Percentiles rank a stretch among this genome's conserved stretches.
phyloP scores from a whole-genome alignment of 192 early-diverging fungal genomes.

The Helicostylum pulchrum region DNA sequence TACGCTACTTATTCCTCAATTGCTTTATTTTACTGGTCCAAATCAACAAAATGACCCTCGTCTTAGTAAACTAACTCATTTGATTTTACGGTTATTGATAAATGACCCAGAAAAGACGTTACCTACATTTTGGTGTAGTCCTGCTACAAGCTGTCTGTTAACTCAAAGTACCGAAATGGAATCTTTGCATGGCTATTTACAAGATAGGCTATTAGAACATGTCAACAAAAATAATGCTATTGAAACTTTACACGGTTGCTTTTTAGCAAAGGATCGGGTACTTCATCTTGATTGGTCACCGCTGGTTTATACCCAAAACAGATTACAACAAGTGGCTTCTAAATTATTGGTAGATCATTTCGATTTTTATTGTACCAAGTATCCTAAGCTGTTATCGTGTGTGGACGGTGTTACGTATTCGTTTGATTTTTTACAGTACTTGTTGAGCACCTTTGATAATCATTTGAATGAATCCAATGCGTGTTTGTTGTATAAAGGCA shows the following conservation, averaged over 20 bases:
- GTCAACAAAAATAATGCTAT: slow-evolving; percentile 25
- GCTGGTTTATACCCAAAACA: slow-evolving; percentile 8
- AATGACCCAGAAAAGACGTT: slow-evolving; percentile 31
- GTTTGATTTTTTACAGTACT: slow-evolving; percentile 28
- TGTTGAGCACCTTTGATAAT: slow-evolving; percentile 17
- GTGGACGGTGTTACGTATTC: slow-evolving; percentile 34
- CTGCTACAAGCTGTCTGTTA: neutral
- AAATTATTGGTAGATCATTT: slow-evolving; percentile 24
- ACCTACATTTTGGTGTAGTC: slow-evolving; percentile 23
- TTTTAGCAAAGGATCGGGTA: slow-evolving; percentile 15
- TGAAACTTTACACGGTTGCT: slow-evolving; percentile 30
- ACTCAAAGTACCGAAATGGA: neutral
- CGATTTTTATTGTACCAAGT: slow-evolving; percentile 34
- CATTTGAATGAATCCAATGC: slow-evolving; percentile 27
- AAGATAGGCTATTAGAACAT: slow-evolving; percentile 4
- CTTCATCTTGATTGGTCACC: slow-evolving; percentile 15
- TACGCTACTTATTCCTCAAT: slow-evolving; percentile 9
- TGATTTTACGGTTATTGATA: slow-evolving; percentile 13
- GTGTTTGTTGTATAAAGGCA: slow-evolving; percentile 25
- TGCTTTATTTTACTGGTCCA: neutral
- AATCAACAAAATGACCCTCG: slow-evolving; percentile 15
- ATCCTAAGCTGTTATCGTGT: slow-evolving; percentile 30
- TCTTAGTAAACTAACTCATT: slow-evolving; percentile 1
- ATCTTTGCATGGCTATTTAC: slow-evolving; percentile 6
- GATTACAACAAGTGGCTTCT: slow-evolving; percentile 13